Evolutionary conservation across 306 rosid species (phyloP).

Genomic region (Dalbergia cultrata): DNA sequence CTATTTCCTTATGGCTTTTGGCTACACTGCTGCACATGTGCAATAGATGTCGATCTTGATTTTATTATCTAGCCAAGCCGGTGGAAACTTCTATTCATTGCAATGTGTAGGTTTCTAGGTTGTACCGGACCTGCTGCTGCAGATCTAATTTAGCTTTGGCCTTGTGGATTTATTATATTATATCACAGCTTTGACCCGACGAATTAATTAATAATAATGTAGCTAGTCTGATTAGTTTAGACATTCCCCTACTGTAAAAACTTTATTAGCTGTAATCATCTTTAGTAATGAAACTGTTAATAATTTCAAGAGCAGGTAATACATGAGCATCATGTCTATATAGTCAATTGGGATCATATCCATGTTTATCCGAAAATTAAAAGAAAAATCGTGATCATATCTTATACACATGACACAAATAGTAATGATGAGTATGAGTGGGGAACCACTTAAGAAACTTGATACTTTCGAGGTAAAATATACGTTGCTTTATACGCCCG

Average conservation of each 20-base stretch:
- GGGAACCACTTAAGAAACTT: not conserved
- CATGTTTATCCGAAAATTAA: too few species aligned
- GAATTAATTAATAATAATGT: too few species aligned
- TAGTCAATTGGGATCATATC: not conserved
- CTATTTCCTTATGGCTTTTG: not conserved
- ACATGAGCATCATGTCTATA: not conserved
- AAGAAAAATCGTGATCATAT: too few species aligned
- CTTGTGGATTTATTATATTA: not conserved
- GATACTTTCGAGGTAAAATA: too few species aligned
- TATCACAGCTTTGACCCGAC: slow-evolving; percentile 1
- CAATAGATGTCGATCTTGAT: not conserved
- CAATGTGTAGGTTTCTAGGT: slow-evolving; percentile 9
- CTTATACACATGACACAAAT: not conserved
- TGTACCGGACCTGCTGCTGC: not conserved
- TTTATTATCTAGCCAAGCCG: not conserved
- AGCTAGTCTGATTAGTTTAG: not conserved
- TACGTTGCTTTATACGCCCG: too few species aligned
- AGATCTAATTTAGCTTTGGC: not conserved
- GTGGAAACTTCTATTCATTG: not conserved
- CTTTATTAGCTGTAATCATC: too few species aligned
- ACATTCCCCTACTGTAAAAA: not conserved
- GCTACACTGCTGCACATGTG: not conserved
- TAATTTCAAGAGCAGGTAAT: too few species aligned
- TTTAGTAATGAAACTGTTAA: not conserved
- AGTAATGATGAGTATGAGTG: not conserved